These are phyloP conservation scores for Toxoplasma gondii DNA, from an alignment of 169 alveolate genomes.

Conservation along the genomic window DNA sequence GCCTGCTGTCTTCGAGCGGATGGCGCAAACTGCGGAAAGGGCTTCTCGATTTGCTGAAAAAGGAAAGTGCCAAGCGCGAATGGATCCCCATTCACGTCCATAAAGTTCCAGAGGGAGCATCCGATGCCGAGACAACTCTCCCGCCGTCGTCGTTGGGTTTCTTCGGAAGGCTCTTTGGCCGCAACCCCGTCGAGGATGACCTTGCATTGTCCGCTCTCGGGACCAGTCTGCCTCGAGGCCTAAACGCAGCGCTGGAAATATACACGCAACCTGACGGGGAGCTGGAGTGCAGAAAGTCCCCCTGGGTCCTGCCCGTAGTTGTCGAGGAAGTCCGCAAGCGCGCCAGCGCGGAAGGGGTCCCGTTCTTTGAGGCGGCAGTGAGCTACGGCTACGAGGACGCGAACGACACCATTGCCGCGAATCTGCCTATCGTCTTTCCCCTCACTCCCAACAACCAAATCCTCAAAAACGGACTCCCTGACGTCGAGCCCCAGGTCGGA, in stretches of 20 bases:
- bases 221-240: background rate
- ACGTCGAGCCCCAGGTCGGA: background rate
- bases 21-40: background rate
- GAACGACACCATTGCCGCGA: background rate
- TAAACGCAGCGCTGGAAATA: background rate
- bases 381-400: background rate
- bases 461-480: background rate
- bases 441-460: background rate
- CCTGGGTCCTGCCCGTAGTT: background rate
- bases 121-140: no score
- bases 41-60: background rate
- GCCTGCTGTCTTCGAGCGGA: background rate
- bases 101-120: no score
- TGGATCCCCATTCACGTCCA: background rate
- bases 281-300: background rate
- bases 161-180: background rate
- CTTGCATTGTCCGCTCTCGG: background rate
- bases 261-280: background rate
- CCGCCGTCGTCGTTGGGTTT: background rate
- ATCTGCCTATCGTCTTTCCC: background rate
- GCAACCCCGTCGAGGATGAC: background rate
- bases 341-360: background rate
- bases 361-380: background rate
- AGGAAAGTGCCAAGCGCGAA: background rate
- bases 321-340: background rate